Evolutionary conservation across 371 early-diverging fungal species (phyloP), one percentile per base, ranked within the genome.

Genomic region (Zancudomyces culisetae): DNA sequence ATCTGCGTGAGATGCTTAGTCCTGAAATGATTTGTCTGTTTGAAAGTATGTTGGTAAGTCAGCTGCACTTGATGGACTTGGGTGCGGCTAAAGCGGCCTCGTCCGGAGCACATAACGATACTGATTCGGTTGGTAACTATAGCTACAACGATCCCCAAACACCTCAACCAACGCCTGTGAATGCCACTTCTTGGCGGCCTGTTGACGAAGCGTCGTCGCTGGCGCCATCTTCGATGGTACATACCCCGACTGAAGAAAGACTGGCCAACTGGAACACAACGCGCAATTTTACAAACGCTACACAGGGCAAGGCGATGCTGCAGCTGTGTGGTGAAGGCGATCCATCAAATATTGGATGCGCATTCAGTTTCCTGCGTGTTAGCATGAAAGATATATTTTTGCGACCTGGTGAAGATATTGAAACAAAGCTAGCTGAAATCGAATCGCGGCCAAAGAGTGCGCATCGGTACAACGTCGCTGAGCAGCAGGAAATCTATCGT

Each of bases 261-360:
- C 69, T 96, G 43, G 93, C 98, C 0, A 94, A 94, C 2, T 99
- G 99, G 99, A 87, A 83, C 54, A 77, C 87, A 18, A 95, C 94
- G 2, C 78, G 87, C 43, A 99, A 99, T 71, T 99, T 99, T 70
- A 73, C 85, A 57, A 84, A 81, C 55, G 87, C 87, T 4, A 80
- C 83, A 15, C 81, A 81, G 67, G 87, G 86, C 27, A 96, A 96
- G 57, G 88, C 87, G 20, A 89, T 89, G 91, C 66, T 93, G 42
- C 81, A 90, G 62, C 73, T 96, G 10, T 84, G 82, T 63, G 95
- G 94, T 28, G 83, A 84, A n/a, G 96, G 93, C 56, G 93, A 95
- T 62, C 97, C 98, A 1, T 94, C 98, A 0, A 98, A 98, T 3
- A 73, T 86, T 24, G 98, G 96, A 27, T 98, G 97, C 68, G 98